Percentiles rank a stretch among this genome's conserved stretches.
Conservation (phyloP, 2,329 filamentous ascomycete genomes). For the Magnaporthiopsis rhizophila region DNA sequence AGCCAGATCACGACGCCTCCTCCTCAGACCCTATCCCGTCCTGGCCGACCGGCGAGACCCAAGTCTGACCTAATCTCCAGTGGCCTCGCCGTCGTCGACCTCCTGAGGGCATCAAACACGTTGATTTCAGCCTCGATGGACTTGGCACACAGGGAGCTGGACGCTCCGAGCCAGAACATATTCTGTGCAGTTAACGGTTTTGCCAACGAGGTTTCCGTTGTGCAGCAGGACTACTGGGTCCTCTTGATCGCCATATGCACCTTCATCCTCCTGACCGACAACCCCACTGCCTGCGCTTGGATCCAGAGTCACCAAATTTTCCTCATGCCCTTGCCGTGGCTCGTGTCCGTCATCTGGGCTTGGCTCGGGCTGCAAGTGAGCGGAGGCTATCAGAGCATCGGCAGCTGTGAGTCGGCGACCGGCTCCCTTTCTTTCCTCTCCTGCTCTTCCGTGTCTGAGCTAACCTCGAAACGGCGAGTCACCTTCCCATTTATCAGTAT, state of each 20-base stretch:
- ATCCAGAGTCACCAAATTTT: constrained; percentile 25
- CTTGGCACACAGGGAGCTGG: constrained; percentile 23
- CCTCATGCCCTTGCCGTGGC: constrained; percentile 28
- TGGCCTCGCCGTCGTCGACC: constrained; percentile 31
- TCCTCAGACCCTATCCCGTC: no score
- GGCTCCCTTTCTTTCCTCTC: no score
- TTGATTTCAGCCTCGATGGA: constrained; percentile 27
- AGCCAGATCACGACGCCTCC: background rate
- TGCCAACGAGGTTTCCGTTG: constrained; percentile 32
- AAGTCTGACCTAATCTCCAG: background rate
- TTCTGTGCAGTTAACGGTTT: constrained; percentile 34
- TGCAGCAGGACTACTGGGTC: constrained; percentile 37
- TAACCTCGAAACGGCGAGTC: background rate
- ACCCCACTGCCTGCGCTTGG: constrained; percentile 26
- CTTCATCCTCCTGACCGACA: constrained; percentile 30
- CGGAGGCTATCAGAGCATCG: constrained; percentile 25
- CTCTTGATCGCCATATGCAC: constrained; percentile 32
- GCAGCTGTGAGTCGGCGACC: constrained; percentile 12
- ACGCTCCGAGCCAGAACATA: constrained; percentile 16
- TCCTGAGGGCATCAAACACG: constrained; percentile 32
- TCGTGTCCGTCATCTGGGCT: constrained; percentile 27
- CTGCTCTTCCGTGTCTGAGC: background rate
- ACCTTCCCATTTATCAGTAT: constrained; percentile 16
- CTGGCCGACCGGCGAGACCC: background rate
- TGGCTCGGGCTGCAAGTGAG: constrained; percentile 20